Percentiles rank a stretch among this genome's conserved stretches.
Conservation (phyloP, 306 rosid species). For the Inga leiocalycina region DNA sequence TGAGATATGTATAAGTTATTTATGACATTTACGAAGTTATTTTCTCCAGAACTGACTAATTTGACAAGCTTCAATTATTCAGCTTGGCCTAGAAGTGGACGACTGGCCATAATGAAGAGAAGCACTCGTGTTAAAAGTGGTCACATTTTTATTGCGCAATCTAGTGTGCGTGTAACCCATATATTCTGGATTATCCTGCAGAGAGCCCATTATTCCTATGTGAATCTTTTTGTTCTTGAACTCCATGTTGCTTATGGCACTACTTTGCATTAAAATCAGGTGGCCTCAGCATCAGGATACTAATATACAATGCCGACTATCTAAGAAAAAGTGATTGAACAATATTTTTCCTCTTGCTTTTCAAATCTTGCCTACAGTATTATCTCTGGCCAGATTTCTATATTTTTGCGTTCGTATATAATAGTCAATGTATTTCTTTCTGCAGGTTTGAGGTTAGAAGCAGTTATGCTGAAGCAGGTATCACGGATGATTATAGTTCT, state of each 20-base stretch:
- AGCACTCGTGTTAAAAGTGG: neutral
- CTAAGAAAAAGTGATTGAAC: neutral
- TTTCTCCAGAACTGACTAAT: neutral
- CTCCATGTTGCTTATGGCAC: slow-evolving; percentile 16
- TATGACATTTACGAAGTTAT: neutral
- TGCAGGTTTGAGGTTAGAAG: slow-evolving; percentile 64
- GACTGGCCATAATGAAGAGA: neutral
- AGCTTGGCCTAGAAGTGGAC: slow-evolving; percentile 2
- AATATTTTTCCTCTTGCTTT: slow-evolving; percentile 10
- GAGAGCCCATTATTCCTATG: neutral
- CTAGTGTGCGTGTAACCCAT: slow-evolving; percentile 3
- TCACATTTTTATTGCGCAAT: neutral
- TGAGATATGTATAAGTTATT: neutral
- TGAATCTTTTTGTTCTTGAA: slow-evolving; percentile 16
- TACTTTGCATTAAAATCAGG: slow-evolving; percentile 19
- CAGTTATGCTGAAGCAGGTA: slow-evolving; percentile 62
- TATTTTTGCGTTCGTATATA: neutral
- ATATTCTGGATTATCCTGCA: neutral
- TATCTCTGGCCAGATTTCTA: slow-evolving; percentile 15
- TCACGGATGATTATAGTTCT: slow-evolving; percentile 42
- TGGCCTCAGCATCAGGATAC: slow-evolving; percentile 8
- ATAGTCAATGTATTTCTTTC: slow-evolving; percentile 21
- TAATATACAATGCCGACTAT: neutral
- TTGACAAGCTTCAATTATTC: neutral
- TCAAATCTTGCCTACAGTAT: slow-evolving; percentile 6